These are phyloP conservation scores for Taiwanofungus camphoratus DNA, from an alignment of 1,284 basidiomycete genomes.

Conservation along the genomic window DNA sequence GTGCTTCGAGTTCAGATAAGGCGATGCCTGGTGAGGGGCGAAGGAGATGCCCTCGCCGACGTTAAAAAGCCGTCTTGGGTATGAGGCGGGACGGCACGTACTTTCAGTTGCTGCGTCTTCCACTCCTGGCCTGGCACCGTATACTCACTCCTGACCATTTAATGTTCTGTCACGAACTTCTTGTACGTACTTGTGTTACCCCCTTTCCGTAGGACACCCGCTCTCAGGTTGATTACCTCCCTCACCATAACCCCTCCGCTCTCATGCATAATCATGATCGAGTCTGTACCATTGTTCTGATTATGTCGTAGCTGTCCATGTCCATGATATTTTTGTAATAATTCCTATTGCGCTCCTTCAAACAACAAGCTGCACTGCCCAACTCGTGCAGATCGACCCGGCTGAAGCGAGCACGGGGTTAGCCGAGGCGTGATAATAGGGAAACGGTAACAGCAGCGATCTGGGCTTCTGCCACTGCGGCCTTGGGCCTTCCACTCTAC, in stretches of 20 bases:
- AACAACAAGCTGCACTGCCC: background rate
- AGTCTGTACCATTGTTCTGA: constrained; percentile 6
- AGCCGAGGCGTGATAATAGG: constrained; percentile 13
- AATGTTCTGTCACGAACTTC: background rate
- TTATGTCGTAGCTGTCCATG: constrained; percentile 1
- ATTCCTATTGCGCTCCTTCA: background rate
- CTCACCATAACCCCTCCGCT: constrained; percentile 1
- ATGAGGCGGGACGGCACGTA: constrained; percentile 1
- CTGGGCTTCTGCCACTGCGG: too few species aligned
- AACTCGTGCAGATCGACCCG: background rate
- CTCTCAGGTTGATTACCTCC: constrained; percentile 2
- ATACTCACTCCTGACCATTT: background rate
- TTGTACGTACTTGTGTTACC: constrained; percentile 8
- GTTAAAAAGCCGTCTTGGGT: constrained; percentile 15
- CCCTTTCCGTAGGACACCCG: constrained; percentile 6
- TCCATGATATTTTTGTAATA: constrained; percentile 4
- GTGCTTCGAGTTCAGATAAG: constrained; percentile 39
- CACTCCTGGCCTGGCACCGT: background rate
- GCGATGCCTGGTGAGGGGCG: constrained; percentile 9
- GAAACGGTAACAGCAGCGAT: constrained; percentile 3
- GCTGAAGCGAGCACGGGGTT: constrained; percentile 4
- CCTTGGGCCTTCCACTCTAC: background rate
- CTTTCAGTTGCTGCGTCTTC: background rate
- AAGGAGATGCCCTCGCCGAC: constrained; percentile 4
- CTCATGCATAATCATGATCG: constrained; percentile 6